Evolutionary conservation across 2,329 filamentous ascomycete species (phyloP), one percentile per base, ranked within the genome.

Genomic region (Colletotrichum tamarilloi): DNA sequence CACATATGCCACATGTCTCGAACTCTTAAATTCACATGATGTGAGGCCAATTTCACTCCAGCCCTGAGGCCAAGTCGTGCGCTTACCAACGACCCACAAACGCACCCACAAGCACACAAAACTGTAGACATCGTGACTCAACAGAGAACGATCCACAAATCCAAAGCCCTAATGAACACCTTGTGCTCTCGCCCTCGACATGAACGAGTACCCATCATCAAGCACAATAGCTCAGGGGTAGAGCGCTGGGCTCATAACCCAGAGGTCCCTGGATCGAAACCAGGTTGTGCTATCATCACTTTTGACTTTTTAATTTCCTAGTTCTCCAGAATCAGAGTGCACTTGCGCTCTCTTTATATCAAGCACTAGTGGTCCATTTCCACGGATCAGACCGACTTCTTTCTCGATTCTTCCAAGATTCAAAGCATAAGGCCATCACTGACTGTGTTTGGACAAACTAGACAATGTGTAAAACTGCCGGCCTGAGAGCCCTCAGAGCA

Each of bases 181-280:
- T 9, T 57, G 32, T 6, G 16, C 2, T 35, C 14, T 3, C 0
- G 1, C 0, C 0, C 9, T 2, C 3, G 0, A 0, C 22, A 56
- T 22, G 32, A 30, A 57, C 0, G 2, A 56, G 2, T 30, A 26
- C 32, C 35, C 30, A 49, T 28, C 1, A 26, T 49, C 53, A 71
- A 71, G 68, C 68, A 71, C 68, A 67, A 67, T 71, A 71, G 68
- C 68, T 71, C 68, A 71, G 68, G 68, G 68, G 68, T 67, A 70
- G 68, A 70, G 68, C 68, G 68, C 68, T 70, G 68, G 68, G 68
- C 68, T 70, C 68, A 70, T 70, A 70, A 70, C 68, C 68, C 67
- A 69, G 67, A 69, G 67, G 67, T 66, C 67, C 67, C 62, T 66
- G 67, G 67, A 69, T 69, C 67, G 67, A 69, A 69, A 70, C 67